Conservation (phyloP, 202 grass and related monocot genomes). For the Zizania palustris region DNA sequence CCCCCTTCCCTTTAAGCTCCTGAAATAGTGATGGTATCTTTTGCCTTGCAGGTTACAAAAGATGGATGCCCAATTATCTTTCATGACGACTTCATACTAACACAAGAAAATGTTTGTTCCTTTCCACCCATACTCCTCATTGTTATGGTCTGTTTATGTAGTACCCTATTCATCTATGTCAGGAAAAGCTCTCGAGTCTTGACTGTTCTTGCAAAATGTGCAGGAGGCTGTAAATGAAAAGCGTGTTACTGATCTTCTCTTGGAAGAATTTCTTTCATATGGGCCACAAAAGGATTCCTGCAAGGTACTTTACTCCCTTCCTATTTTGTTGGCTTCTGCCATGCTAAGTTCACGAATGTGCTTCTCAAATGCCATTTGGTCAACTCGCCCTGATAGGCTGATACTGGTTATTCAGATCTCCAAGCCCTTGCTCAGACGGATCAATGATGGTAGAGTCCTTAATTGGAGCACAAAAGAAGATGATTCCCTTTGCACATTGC, state of each 20-base stretch:
- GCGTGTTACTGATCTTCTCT: constrained; percentile 66
- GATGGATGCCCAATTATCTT: constrained; percentile 84
- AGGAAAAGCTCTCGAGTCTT: constrained; percentile 12
- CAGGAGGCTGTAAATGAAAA: constrained; percentile 63
- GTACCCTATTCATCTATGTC: not conserved
- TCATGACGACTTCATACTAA: constrained; percentile 77
- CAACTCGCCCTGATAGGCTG: not conserved
- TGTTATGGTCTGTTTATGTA: constrained; percentile 8
- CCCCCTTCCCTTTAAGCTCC: constrained; percentile 6
- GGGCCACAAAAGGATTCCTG: constrained; percentile 59
- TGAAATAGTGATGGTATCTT: constrained; percentile 2
- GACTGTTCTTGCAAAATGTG: constrained; percentile 26
- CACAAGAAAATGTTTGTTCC: constrained; percentile 61
- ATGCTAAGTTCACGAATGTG: not conserved
- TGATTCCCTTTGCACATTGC: constrained; percentile 72
- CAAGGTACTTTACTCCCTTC: constrained; percentile 42
- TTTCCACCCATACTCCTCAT: not conserved
- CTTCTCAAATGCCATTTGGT: not conserved
- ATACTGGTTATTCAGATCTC: constrained; percentile 50
- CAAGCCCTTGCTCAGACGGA: constrained; percentile 69
- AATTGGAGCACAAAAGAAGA: constrained; percentile 72
- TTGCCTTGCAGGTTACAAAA: constrained; percentile 76
- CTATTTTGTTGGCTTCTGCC: not conserved
- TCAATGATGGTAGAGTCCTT: constrained; percentile 64
- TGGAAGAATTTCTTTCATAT: constrained; percentile 87